These are phyloP conservation scores for Fusarium newnesense DNA, from an alignment of 2,329 filamentous ascomycete species.

Conservation along the genomic window DNA sequence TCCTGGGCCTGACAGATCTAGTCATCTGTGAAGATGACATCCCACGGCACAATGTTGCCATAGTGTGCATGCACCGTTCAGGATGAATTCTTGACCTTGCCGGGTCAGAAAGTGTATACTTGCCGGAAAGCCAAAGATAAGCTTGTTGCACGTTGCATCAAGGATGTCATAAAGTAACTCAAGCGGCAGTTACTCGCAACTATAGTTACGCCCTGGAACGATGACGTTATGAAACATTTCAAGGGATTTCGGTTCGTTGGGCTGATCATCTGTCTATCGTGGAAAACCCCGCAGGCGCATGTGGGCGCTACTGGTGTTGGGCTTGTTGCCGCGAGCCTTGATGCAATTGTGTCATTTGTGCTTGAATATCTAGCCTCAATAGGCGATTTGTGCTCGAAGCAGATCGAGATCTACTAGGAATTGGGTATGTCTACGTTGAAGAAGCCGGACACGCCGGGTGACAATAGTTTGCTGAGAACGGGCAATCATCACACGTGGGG, in stretches of 20 bases:
- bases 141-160: slow-evolving; percentile 10
- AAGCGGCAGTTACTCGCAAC: slow-evolving; percentile 10
- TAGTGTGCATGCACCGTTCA: not conserved
- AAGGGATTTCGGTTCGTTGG: not conserved
- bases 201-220: slow-evolving; percentile 14
- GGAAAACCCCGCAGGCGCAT: not conserved
- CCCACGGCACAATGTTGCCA: not conserved
- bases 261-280: not conserved
- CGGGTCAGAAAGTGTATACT: not conserved
- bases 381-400: slow-evolving; percentile 1
- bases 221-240: slow-evolving; percentile 10
- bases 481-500: slow-evolving; percentile 26
- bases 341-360: slow-evolving; percentile 26
- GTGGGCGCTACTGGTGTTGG: not conserved
- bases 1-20: slow-evolving; percentile 46
- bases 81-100: not conserved
- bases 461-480: slow-evolving; percentile 6
- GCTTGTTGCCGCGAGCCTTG: not conserved
- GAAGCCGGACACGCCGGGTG: slow-evolving; percentile 19
- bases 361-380: slow-evolving; percentile 22
- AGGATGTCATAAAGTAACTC: not conserved
- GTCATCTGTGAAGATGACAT: slow-evolving; percentile 49
- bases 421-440: not conserved
- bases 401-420: slow-evolving; percentile 31
- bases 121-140: not conserved